Base-by-base conservation (phyloP, 2,329 filamentous ascomycete genomes). In the Exophiala viscosa region DNA sequence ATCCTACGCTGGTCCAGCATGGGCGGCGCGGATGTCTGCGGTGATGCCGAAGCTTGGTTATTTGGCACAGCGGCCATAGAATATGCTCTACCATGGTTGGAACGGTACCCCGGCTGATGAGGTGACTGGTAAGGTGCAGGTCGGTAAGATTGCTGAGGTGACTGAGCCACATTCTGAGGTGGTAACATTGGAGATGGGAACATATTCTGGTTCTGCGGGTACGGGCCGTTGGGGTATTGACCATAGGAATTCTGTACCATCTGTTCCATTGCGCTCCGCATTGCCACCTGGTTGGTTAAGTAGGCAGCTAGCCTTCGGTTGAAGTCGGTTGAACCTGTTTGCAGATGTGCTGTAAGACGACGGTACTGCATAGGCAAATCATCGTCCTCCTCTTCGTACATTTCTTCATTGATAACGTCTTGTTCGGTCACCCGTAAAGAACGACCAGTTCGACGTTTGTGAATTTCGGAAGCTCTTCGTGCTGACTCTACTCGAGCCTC, bases 341-440 rank as follows among this genome's bases (percentile, higher is more conserved):
- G 78, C 53, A 87, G 72, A 61, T 85, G 79, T 2, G 81, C 76
- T 11, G 81, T 82, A 31, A 89, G 72, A 11, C 82, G 74, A 52
- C 83, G 78, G 65, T 84, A 87, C 48, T 83, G 82, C 55, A 82
- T 78, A 1, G 86, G 84, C 18, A 88, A 67, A 51, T 91, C 87
- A 61, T 95, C 88, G 48, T 95, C 90, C 65, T 95, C 88, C 69
- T 96, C 91, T 65, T 96, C 90, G 66, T 96, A 96, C 89, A 96
- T 95, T 68, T 95, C 90, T 68, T 96, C 91, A 58, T 89, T 90
- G 61, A 87, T 76, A 10, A 96, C 90, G 70, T 93, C 90, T 64
- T 93, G 82, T 69, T 91, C 87, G 20, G 86, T 90, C 52, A 96
- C 87, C 61, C 85, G 84, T 54, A 96, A 78, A 2, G 81, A 83